Percentiles rank a stretch among this genome's conserved stretches.
Conservation (phyloP, 2,329 filamentous ascomycete genomes). For the Fusarium sp. region DNA sequence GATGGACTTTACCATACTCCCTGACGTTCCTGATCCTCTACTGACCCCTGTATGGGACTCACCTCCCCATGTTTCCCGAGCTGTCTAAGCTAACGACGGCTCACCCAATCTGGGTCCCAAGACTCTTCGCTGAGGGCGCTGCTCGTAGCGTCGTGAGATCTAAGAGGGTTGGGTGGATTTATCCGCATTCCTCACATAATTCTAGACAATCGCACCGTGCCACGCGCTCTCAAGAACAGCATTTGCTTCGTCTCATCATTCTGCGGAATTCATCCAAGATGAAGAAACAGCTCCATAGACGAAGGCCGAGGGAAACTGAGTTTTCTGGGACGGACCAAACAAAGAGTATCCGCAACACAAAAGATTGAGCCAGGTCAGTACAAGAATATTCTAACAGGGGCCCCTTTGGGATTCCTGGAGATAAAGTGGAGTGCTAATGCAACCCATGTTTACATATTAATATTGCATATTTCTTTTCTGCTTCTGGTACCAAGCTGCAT, state of each 20-base stretch:
- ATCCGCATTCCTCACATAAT: conserved; percentile 27
- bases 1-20: not conserved
- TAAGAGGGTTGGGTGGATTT: conserved; percentile 32
- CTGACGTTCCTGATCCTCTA: not conserved
- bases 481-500: conserved; percentile 33
- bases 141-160: conserved; percentile 30
- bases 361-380: conserved; percentile 1
- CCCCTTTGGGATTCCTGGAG: conserved; percentile 18
- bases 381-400: conserved; percentile 6
- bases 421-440: conserved; percentile 16
- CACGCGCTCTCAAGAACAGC: not conserved
- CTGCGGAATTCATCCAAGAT: not conserved
- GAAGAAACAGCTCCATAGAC: not conserved
- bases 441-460: conserved; percentile 10
- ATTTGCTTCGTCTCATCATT: not conserved
- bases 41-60: conserved; percentile 6
- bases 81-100: conserved; percentile 25
- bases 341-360: not conserved
- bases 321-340: not conserved
- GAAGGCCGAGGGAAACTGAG: not conserved
- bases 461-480: conserved; percentile 21
- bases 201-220: not conserved
- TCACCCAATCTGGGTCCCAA: conserved; percentile 20
- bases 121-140: conserved; percentile 42
- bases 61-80: conserved; percentile 22